phyloP scores from a whole-genome alignment of 1,284 basidiomycete genomes.

The Ganoderma sp. region DNA sequence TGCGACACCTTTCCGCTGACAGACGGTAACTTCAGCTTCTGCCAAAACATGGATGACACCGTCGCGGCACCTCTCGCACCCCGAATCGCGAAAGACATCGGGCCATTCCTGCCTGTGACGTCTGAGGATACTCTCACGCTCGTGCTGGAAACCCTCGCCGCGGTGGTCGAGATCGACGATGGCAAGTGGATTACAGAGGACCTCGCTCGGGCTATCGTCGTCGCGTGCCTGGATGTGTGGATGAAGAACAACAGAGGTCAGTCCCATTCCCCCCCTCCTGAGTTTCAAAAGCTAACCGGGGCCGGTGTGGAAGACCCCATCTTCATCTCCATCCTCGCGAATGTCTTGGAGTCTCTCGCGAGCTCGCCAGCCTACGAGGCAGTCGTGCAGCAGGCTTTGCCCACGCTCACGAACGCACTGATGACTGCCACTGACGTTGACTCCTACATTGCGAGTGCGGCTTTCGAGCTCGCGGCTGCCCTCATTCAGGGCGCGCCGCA shows the following conservation, averaged over 20 bases:
- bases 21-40: conserved; percentile 58
- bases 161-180: conserved; percentile 77
- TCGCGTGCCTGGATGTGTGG: conserved; percentile 80
- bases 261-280: conserved; percentile 3
- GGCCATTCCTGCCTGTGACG: conserved; percentile 81
- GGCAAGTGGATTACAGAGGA: conserved; percentile 72
- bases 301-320: conserved; percentile 72
- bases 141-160: conserved; percentile 84
- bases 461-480: conserved; percentile 80
- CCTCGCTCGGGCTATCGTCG: conserved; percentile 67
- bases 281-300: not conserved
- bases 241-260: conserved; percentile 82
- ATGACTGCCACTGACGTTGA: conserved; percentile 62
- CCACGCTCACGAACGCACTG: conserved; percentile 73
- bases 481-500: conserved; percentile 71
- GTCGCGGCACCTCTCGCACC: conserved; percentile 69
- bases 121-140: conserved; percentile 92
- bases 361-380: conserved; percentile 68
- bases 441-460: conserved; percentile 75
- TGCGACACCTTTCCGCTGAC: conserved; percentile 3
- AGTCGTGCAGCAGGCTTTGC: conserved; percentile 76
- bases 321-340: conserved; percentile 84
- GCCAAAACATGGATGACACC: conserved; percentile 62
- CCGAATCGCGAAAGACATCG: conserved; percentile 82
- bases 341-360: conserved; percentile 79